Evolutionary conservation across 371 early-diverging fungal species (phyloP), one percentile per base, ranked within the genome.

Genomic region (Mortierella sp.): DNA sequence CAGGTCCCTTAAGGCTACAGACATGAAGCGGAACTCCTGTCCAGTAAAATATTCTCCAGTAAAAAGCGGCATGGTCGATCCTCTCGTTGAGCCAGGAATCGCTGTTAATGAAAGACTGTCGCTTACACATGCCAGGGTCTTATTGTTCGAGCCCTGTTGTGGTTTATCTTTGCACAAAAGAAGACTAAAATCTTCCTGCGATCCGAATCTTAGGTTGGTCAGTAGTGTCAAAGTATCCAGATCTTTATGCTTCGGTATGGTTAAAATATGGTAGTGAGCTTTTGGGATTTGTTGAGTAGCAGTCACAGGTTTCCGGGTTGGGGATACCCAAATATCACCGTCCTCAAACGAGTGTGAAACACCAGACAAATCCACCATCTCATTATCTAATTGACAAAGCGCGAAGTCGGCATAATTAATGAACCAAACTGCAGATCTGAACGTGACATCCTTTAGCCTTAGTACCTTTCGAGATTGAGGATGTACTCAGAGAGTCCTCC

Each of bases 21-120:
- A 71, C 10, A 57, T 9, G 33, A 60, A 70, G 11, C 48, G 68
- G 38, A 70, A 74, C 47, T 80, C 74, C 0, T 50, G 58, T 2
- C 58, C 72, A 7, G 75, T 74, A 19, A 67, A 70, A 13, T 86
- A 55, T 33, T 69, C 74, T 11, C 70, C 70, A 16, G 64, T 60
- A 28, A 65, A 69, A 24, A 78, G 48, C 72, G 65, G 80, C 57
- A 68, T 36, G 0, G 69, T 64, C 5, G 71, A 80, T 11, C 57
- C 32, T 13, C 63, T 47, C 1, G 84, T 85, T 0, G 92, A 90
- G 11, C 87, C 87, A 16, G 92, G 92, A 16, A 73, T 43, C 6
- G 79, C 65, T 22, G 60, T 47, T 7, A 62, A n/a, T 1, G 55
- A 22, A 43, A 74, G 58, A 22, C 63, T 61, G 47, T 71, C 53